A percentile compares a stretch with the other conserved stretches of the same genome.
These are phyloP conservation scores for Trametes polyzona DNA, from an alignment of 1,284 basidiomycete species.

Conservation along the genomic window DNA sequence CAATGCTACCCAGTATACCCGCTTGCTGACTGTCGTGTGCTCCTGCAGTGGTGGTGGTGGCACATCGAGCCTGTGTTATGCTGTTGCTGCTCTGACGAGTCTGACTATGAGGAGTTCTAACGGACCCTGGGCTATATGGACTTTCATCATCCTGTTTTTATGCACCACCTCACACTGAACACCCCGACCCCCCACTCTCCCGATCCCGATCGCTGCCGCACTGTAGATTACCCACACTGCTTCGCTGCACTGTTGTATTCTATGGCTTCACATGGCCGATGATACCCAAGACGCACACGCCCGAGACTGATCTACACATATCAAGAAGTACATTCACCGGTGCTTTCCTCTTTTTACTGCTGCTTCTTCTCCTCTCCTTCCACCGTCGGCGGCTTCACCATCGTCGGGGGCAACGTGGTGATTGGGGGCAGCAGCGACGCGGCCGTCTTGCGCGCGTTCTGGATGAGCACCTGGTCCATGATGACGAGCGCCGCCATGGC, in stretches of 20 bases:
- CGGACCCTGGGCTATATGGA: neutral
- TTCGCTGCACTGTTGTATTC: constrained; percentile 21
- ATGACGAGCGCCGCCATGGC: constrained; percentile 96
- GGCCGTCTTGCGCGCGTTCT: constrained; percentile 80
- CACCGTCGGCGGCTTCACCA: constrained; percentile 58
- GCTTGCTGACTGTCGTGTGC: neutral
- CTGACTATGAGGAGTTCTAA: constrained; percentile 39
- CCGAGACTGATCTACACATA: constrained; percentile 8
- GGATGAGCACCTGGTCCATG: constrained; percentile 91
- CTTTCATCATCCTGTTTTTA: neutral
- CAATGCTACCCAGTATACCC: neutral
- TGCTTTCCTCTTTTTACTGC: neutral
- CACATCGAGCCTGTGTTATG: constrained; percentile 63
- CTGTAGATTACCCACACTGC: constrained; percentile 17
- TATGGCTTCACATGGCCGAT: constrained; percentile 9
- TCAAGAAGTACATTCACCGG: neutral
- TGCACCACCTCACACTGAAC: neutral
- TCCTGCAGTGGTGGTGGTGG: constrained; percentile 79
- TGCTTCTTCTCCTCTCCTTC: constrained; percentile 10
- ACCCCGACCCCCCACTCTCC: constrained; percentile 5
- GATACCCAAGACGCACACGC: constrained; percentile 16
- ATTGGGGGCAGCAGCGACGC: constrained; percentile 72
- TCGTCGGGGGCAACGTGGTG: constrained; percentile 86
- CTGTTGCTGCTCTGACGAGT: constrained; percentile 49
- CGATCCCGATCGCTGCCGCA: neutral